Evolutionary conservation across 495 filamentous ascomycete genomes (phyloP), one percentile per base, ranked within the genome.

Genomic region (Entonaema liquescens): DNA sequence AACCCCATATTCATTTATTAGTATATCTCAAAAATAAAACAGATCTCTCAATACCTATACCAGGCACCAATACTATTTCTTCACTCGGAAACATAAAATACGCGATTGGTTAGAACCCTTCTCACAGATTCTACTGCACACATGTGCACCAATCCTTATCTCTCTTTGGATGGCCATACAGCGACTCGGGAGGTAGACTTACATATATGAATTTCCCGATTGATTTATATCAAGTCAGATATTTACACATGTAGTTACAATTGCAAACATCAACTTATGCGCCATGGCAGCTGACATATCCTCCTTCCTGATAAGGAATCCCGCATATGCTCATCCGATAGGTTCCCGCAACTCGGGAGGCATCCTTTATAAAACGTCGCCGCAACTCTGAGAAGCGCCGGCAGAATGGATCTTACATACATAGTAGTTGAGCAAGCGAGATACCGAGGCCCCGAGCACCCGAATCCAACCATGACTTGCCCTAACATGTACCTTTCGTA

Each of bases 381-480:
- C 53, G 62, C 62, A 50, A 42, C 23, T 59, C 23, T 44, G 29
- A 36, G 31, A 21, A 36, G 19, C 29, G 31, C 38, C 53, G 53
- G 63, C 15, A 23, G 38, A 52, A 66, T 25, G 55, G 55, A 36
- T 55, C 29, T 35, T 35, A 50, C 19, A 50, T 50, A 50, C 9
- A 50, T 23, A 11, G 21, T 3, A 55, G 29, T n/a, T 2, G 3
- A 31, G 29, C 19, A 11, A 7, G 19, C 3, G 50, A 58, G 31
- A 70, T 59, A 38, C 67, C 67, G 67, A 65, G 21, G 21, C 26
- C 26, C 65, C 65, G 65, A 67, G 17, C 63, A 35, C 23, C 59
- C 31, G 52, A 53, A 33, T 42, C 31, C 36, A 33, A 59, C 52
- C 28, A 58, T 17, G 15, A 67, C 23, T 49, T 5, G 28, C 25